These are phyloP conservation scores for Pleurotus pulmonarius DNA, from an alignment of 768 basidiomycete species.

Conservation along the genomic window DNA sequence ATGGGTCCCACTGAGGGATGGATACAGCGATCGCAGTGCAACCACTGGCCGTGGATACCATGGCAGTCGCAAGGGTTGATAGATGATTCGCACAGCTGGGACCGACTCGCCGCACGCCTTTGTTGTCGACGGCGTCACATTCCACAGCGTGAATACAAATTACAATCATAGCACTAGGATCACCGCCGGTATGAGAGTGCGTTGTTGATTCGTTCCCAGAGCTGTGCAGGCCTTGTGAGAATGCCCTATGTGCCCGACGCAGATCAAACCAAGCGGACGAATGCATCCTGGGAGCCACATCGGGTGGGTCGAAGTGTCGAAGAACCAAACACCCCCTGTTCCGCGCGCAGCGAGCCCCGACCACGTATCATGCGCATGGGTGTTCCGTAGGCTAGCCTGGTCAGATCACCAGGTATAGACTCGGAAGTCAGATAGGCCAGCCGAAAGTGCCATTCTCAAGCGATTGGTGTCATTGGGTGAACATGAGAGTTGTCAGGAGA, in stretches of 20 bases:
- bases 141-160: not conserved
- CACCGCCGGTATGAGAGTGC: conserved; percentile 6
- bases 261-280: not conserved
- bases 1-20: not conserved
- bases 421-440: no score
- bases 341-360: no score
- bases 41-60: not conserved
- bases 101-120: not conserved
- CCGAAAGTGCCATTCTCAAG: no score
- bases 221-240: conserved; percentile 5
- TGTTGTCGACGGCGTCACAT: not conserved
- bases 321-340: no score
- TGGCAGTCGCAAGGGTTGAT: not conserved
- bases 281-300: not conserved
- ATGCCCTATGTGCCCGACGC: not conserved
- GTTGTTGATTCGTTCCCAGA: conserved; percentile 1
- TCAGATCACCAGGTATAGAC: no score
- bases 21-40: not conserved
- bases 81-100: not conserved
- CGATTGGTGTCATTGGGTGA: no score
- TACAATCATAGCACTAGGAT: not conserved
- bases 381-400: no score
- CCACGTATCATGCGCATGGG: no score
- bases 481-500: no score
- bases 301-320: no score